Percentiles rank a stretch among this genome's conserved stretches.
phyloP scores from a whole-genome alignment of 2,329 filamentous ascomycete genomes.

The Bimuria novae-zelandiae region DNA sequence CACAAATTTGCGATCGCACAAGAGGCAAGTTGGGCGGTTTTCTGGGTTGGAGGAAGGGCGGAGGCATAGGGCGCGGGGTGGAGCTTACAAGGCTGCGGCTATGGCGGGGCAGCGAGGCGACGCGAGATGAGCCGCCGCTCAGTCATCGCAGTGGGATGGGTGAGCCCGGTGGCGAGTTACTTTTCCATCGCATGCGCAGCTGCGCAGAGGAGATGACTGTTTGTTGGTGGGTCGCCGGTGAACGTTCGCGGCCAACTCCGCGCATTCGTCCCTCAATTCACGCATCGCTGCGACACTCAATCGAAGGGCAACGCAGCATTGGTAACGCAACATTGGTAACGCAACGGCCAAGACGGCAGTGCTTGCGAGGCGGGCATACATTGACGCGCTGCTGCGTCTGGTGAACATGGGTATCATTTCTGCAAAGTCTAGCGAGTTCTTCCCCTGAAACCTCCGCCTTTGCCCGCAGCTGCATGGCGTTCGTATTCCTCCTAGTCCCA shows the following conservation, averaged over 20 bases:
- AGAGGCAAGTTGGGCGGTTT: constrained; percentile 13
- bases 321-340: background rate
- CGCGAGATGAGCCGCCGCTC: constrained; percentile 10
- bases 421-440: constrained; percentile 4
- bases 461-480: background rate
- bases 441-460: constrained; percentile 10
- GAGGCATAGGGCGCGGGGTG: constrained; percentile 8
- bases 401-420: constrained; percentile 30
- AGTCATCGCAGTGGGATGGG: background rate
- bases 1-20: background rate
- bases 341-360: background rate
- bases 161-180: constrained; percentile 1
- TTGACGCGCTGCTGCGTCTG: constrained; percentile 3
- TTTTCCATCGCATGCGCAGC: constrained; percentile 9
- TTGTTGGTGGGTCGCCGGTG: constrained; percentile 7
- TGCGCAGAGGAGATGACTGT: constrained; percentile 15
- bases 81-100: background rate
- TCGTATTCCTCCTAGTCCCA: constrained; percentile 70
- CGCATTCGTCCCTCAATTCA: background rate
- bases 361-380: background rate
- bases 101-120: constrained; percentile 11
- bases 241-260: background rate
- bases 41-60: constrained; percentile 7
- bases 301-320: too few species aligned
- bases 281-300: too few species aligned